Percentiles rank a stretch among this genome's conserved stretches.
Conservation (phyloP, 2,329 filamentous ascomycete species). For the Xylaria sp. region DNA sequence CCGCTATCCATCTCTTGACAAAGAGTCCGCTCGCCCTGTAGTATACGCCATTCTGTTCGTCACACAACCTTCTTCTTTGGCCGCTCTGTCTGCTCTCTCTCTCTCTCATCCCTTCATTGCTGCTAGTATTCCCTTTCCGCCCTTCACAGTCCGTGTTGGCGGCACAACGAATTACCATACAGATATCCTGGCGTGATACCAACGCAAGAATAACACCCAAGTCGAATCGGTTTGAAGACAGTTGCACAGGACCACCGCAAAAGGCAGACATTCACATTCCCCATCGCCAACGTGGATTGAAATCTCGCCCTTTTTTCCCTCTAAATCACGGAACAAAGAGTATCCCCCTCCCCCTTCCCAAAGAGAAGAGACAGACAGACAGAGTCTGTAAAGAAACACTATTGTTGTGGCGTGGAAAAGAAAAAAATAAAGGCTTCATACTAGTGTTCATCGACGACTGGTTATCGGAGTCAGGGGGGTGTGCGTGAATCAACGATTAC, state of each 20-base stretch:
- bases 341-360: not conserved
- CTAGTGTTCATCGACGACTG: slow-evolving; percentile 15
- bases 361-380: slow-evolving; percentile 20
- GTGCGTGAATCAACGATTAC: slow-evolving; percentile 25
- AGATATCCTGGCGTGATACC: no score
- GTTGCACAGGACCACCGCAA: slow-evolving; percentile 1
- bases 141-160: no score
- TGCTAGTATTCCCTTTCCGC: no score
- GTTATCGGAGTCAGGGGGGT: slow-evolving; percentile 16
- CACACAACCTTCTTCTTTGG: slow-evolving; percentile 9
- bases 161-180: no score
- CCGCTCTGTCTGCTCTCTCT: slow-evolving; percentile 7
- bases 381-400: slow-evolving; percentile 2
- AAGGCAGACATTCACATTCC: not conserved
- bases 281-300: not conserved
- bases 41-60: slow-evolving; percentile 18
- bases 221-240: no score
- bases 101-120: slow-evolving; percentile 4
- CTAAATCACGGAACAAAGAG: slow-evolving; percentile 22
- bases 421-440: not conserved
- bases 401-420: no score
- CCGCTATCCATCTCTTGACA: slow-evolving; percentile 16
- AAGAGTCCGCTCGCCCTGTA: slow-evolving; percentile 16
- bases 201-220: no score
- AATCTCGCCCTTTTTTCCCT: slow-evolving; percentile 7